These are phyloP conservation scores for Botrytis squamosa DNA, from an alignment of 2,329 filamentous ascomycete species.

Conservation along the genomic window DNA sequence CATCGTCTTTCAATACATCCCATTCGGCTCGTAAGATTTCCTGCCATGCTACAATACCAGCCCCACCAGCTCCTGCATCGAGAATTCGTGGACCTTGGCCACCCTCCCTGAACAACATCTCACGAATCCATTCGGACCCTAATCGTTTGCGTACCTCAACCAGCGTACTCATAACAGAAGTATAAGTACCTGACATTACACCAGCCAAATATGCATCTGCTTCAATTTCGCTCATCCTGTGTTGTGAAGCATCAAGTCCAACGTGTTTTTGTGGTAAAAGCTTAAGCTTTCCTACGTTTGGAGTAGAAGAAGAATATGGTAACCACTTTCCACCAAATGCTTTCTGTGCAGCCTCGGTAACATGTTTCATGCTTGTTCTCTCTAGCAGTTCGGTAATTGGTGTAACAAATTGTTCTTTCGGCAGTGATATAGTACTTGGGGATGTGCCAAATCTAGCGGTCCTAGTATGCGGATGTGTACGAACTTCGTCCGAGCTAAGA, in stretches of 20 bases:
- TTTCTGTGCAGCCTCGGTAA: slow-evolving; percentile 68
- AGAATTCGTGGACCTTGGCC: slow-evolving; percentile 61
- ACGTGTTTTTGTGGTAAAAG: slow-evolving; percentile 63
- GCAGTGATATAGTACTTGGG: slow-evolving; percentile 73
- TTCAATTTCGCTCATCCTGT: slow-evolving; percentile 71
- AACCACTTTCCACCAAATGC: slow-evolving; percentile 75
- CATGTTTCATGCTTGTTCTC: slow-evolving; percentile 69
- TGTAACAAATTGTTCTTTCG: slow-evolving; percentile 63
- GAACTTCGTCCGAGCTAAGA: slow-evolving; percentile 44
- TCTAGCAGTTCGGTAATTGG: slow-evolving; percentile 70
- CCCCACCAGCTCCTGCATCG: slow-evolving; percentile 73
- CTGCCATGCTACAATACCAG: slow-evolving; percentile 71
- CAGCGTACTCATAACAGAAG: slow-evolving; percentile 63
- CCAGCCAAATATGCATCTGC: slow-evolving; percentile 70
- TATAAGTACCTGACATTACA: slow-evolving; percentile 69
- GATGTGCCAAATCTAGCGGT: slow-evolving; percentile 72
- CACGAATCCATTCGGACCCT: slow-evolving; percentile 67
- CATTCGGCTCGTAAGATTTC: slow-evolving; percentile 80
- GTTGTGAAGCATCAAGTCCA: slow-evolving; percentile 60
- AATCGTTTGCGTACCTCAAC: slow-evolving; percentile 73
- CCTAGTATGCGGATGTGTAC: slow-evolving; percentile 72
- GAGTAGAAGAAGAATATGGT: slow-evolving; percentile 74
- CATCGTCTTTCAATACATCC: slow-evolving; percentile 61
- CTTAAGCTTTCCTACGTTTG: slow-evolving; percentile 48
- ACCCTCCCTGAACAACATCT: slow-evolving; percentile 57